Percentiles rank a stretch among this genome's conserved stretches.
Evolutionary conservation across 202 grass and related monocot species (phyloP).

Genomic region (Cymbopogon flexuosus): DNA sequence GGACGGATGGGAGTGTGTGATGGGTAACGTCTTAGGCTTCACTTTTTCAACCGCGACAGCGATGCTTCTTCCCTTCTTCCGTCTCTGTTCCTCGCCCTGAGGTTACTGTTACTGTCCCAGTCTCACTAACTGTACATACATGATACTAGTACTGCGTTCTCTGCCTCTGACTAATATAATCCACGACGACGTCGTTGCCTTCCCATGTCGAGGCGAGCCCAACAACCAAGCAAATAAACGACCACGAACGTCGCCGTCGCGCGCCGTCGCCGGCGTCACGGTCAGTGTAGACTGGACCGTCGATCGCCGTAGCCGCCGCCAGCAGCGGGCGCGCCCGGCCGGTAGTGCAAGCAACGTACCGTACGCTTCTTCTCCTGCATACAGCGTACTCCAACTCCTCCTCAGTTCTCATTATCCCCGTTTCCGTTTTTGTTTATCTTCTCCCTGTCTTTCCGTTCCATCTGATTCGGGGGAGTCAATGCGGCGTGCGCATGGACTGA

Average conservation of each 20-base stretch:
- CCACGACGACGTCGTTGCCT: background rate
- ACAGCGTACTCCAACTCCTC: background rate
- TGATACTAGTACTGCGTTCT: background rate
- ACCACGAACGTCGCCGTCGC: background rate
- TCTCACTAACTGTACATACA: too few relatives aligned
- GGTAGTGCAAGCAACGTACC: background rate
- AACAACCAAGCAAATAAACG: background rate
- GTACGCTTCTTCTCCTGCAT: background rate
- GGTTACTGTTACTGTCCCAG: background rate
- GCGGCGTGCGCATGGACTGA: background rate
- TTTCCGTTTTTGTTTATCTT: background rate
- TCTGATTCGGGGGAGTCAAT: background rate
- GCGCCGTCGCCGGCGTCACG: background rate
- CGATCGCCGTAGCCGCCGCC: background rate
- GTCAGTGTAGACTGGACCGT: background rate
- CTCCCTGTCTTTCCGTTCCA: background rate
- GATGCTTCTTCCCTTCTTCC: background rate
- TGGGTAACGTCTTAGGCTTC: background rate
- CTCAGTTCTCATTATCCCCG: background rate
- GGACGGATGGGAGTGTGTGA: background rate
- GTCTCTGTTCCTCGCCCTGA: background rate
- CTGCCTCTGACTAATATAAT: background rate
- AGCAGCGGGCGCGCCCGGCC: background rate
- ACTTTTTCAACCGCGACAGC: conserved; percentile 31
- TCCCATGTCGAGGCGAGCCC: background rate